Evolutionary conservation across 768 basidiomycete species (phyloP), one percentile per base, ranked within the genome.

Genomic region (Suillus brevipes): DNA sequence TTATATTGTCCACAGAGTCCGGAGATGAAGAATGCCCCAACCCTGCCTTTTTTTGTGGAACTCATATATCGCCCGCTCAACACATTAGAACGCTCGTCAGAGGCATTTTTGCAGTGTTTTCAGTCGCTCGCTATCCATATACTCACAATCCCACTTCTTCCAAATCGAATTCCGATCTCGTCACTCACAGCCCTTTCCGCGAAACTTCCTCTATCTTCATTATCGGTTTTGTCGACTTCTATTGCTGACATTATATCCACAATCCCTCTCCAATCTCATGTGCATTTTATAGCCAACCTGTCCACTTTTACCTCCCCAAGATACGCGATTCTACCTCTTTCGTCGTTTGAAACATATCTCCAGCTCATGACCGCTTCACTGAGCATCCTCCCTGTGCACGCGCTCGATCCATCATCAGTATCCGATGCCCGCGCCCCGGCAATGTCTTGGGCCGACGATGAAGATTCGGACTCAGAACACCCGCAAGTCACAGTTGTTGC

Each of bases 221-320:
- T 84, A 28, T 69, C 77, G 63, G 65, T 75, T 23, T 64, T 83
- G 61, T 75, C 71, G 60, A 73, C 73, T 45, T 73, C 59, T 57
- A 65, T 74, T 49, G 45, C 72, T 61, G 60, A 55, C 75, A 40
- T 75, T 85, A 20, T 73, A 75, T 52, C 66, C 70, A 34, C 72
- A 9, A 67, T 71, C 7, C 75, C 81, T 49, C 66, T 77, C n/a
- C 69, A 73, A 13, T 69, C 70, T 1, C 77, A 73, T 16, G 68
- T 89, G 52, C 85, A 95, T 70, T 82, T 95, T 5, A 70, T 92
- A 8, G 89, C 92, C 1, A 96, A 94, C 70, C 75, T 93, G 14
- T 75, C 85, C 61, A 81, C 86, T 34, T 89, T 95, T 72, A 81
- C 82, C 13, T 79, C 86, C 1, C 85, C 89, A 2, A 83, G 89